Evolutionary conservation across 257 asterid genomes (phyloP).

Genomic region (Rhazya stricta): DNA sequence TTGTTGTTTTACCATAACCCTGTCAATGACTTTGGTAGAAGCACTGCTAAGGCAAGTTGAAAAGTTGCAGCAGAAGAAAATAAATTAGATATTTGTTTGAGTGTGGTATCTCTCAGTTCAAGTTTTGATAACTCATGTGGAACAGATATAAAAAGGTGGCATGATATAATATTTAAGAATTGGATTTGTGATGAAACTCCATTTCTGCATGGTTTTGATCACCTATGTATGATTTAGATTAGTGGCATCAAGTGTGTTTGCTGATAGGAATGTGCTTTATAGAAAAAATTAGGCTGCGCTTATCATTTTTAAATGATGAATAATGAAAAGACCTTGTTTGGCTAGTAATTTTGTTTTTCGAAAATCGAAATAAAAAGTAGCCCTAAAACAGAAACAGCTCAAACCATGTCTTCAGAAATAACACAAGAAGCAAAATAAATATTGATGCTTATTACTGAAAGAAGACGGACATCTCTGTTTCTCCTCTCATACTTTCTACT

Average conservation of each 20-base stretch:
- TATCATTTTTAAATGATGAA: not conserved
- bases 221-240: not conserved
- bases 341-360: not conserved
- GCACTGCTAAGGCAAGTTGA: not conserved
- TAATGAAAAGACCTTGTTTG: not conserved
- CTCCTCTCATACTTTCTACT: not conserved
- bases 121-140: not conserved
- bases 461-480: not conserved
- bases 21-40: not conserved
- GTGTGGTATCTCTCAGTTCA: not conserved
- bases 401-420: not conserved
- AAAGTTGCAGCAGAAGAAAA: not conserved
- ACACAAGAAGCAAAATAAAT: not conserved
- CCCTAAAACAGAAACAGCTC: not conserved
- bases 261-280: not conserved
- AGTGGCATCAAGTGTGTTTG: not conserved
- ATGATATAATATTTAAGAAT: not conserved
- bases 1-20: not conserved
- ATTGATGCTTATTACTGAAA: not conserved
- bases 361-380: not conserved
- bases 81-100: not conserved
- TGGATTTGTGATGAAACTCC: not conserved
- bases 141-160: not conserved
- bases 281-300: not conserved
- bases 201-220: not conserved